Conservation (phyloP, 1,139 yeast species). For the Arxiozyma slooffiae region DNA sequence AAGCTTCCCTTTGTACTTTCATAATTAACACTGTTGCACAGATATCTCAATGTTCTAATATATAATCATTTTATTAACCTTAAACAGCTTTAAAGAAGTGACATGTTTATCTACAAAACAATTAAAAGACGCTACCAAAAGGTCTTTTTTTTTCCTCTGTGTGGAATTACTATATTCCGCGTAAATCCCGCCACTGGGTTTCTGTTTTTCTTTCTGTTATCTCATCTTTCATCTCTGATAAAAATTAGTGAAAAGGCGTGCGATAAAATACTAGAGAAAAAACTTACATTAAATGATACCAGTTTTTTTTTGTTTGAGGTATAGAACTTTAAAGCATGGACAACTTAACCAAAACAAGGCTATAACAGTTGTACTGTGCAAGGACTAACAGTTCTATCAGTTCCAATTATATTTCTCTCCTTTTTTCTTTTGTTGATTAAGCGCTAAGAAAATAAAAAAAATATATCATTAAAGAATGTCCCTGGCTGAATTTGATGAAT, state of each 20-base stretch:
- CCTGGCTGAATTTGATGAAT: conserved; percentile 35
- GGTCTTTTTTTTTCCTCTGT: no score
- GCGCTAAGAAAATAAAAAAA: neutral
- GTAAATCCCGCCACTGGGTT: neutral
- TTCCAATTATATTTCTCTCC: neutral
- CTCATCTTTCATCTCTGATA: no score
- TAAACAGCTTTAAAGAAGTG: no score
- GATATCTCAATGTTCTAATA: no score
- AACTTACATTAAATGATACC: no score
- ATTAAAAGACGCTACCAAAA: neutral
- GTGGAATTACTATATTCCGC: neutral
- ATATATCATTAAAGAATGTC: conserved; percentile 8
- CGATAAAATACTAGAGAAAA: no score
- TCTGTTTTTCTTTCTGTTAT: neutral
- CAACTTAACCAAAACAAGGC: neutral
- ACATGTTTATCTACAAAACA: no score
- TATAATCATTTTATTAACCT: no score
- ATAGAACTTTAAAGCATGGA: neutral
- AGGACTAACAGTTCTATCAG: neutral
- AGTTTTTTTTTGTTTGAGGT: neutral
- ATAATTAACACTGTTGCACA: no score
- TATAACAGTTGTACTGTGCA: neutral
- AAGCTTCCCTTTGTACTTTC: no score
- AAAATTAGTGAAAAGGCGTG: neutral
- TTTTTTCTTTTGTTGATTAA: no score